phyloP scores from a whole-genome alignment of 306 rosid genomes.

The Cucumis hystrix region DNA sequence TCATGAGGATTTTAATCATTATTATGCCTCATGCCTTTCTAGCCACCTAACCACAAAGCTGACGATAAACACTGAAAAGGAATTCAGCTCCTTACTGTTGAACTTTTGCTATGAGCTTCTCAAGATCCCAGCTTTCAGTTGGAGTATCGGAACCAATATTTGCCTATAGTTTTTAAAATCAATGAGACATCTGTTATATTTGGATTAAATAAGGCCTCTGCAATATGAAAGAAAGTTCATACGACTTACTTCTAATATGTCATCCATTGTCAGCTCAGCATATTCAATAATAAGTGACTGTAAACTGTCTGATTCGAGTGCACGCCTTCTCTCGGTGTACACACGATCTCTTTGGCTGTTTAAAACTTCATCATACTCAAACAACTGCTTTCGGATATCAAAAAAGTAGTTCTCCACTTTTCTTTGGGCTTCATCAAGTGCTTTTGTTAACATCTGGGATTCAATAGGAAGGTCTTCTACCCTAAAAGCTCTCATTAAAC shows the following conservation, averaged over 20 bases:
- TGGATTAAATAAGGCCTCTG: not conserved
- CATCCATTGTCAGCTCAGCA: constrained; percentile 97
- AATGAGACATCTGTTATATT: not conserved
- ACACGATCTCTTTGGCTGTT: constrained; percentile 96
- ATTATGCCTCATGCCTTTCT: not conserved
- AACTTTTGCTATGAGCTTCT: constrained; percentile 75
- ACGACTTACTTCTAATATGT: constrained; percentile 55
- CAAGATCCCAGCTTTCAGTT: constrained; percentile 90
- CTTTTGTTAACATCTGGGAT: constrained; percentile 95
- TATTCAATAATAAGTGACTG: constrained; percentile 80
- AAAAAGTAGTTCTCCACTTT: constrained; percentile 96
- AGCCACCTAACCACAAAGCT: not conserved
- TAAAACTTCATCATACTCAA: constrained; percentile 88
- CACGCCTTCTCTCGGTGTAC: constrained; percentile 90
- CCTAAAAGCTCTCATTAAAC: constrained; percentile 92
- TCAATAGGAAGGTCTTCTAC: constrained; percentile 96
- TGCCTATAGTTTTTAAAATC: constrained; percentile 39
- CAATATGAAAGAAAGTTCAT: constrained; percentile 1
- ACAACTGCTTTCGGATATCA: constrained; percentile 90
- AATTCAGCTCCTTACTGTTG: constrained; percentile 69
- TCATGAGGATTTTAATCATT: not conserved
- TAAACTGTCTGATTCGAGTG: constrained; percentile 72
- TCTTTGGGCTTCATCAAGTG: constrained; percentile 96
- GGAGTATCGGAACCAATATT: constrained; percentile 83
- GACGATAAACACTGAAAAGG: constrained; percentile 7